phyloP scores from a whole-genome alignment of 768 basidiomycete genomes.

The Rhizopogon vesiculosus region DNA sequence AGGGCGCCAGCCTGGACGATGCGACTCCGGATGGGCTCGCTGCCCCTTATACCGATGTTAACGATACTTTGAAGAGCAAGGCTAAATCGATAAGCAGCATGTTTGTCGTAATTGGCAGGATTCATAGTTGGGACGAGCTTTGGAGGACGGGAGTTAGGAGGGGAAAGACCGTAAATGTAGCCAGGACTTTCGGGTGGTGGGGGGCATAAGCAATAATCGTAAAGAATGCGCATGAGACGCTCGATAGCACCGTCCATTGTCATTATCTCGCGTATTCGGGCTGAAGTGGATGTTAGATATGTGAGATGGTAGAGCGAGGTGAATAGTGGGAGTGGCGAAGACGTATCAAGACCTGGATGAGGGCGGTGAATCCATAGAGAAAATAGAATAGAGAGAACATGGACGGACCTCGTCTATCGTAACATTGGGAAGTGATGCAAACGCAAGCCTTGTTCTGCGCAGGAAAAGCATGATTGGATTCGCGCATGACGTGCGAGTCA shows the following conservation, averaged over 20 bases:
- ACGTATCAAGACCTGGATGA: slow-evolving; percentile 44
- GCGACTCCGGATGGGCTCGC: slow-evolving; percentile 82
- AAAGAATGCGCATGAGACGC: slow-evolving; percentile 86
- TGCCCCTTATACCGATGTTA: slow-evolving; percentile 96
- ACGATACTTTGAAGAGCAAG: slow-evolving; percentile 96
- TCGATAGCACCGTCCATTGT: slow-evolving; percentile 97
- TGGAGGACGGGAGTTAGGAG: slow-evolving; percentile 53
- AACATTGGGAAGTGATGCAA: slow-evolving; percentile 90
- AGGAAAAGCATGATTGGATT: slow-evolving; percentile 93
- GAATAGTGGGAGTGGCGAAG: slow-evolving; percentile 65
- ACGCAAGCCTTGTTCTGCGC: slow-evolving; percentile 94
- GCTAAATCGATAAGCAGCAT: slow-evolving; percentile 83
- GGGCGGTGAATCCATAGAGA: slow-evolving; percentile 6
- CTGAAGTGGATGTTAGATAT: slow-evolving; percentile 95
- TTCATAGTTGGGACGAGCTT: slow-evolving; percentile 59
- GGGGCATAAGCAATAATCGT: slow-evolving; percentile 81
- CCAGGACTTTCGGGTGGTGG: slow-evolving; percentile 78
- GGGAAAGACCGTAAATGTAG: slow-evolving; percentile 71
- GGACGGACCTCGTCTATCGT: slow-evolving; percentile 84
- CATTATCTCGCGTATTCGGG: slow-evolving; percentile 97
- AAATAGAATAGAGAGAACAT: not conserved
- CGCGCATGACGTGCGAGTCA: slow-evolving; percentile 60
- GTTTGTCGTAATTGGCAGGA: slow-evolving; percentile 69
- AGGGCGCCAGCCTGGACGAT: slow-evolving; percentile 94
- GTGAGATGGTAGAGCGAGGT: slow-evolving; percentile 95